Percentiles rank a stretch among this genome's conserved stretches.
phyloP scores from a whole-genome alignment of 352 stramenopile genomes.

The Phytophthora chlamydospora region DNA sequence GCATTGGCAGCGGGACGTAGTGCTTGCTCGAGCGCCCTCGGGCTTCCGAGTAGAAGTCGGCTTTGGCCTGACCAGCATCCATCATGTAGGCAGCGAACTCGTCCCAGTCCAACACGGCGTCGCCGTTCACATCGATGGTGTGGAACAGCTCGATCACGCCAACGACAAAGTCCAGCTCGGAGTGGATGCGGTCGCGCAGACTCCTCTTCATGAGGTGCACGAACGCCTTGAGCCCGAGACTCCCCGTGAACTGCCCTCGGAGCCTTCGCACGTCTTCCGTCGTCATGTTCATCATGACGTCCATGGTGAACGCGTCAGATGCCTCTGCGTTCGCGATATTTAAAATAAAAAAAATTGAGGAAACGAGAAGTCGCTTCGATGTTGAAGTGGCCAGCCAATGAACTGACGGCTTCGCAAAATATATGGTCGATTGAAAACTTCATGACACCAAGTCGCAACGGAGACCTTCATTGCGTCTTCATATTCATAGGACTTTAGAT shows the following conservation, averaged over 20 bases:
- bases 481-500: slow-evolving; percentile 14
- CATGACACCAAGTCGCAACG: too few relatives aligned
- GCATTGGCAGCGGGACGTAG: slow-evolving; percentile 42
- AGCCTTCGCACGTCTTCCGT: slow-evolving; percentile 75
- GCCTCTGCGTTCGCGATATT: too few relatives aligned
- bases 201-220: slow-evolving; percentile 73
- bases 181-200: slow-evolving; percentile 69
- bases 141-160: slow-evolving; percentile 89
- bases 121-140: slow-evolving; percentile 91
- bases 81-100: slow-evolving; percentile 91
- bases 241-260: slow-evolving; percentile 55
- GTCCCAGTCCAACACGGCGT: slow-evolving; percentile 89
- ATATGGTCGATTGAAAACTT: too few relatives aligned
- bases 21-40: slow-evolving; percentile 33
- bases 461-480: too few relatives aligned
- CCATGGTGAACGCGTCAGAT: slow-evolving; percentile 40
- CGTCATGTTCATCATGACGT: slow-evolving; percentile 90
- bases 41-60: slow-evolving; percentile 57
- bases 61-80: slow-evolving; percentile 66
- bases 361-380: slow-evolving; percentile 7
- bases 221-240: slow-evolving; percentile 68
- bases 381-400: background rate
- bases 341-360: too few relatives aligned
- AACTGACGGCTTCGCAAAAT: too few relatives aligned
- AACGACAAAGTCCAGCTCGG: slow-evolving; percentile 83